Conservation (phyloP, 768 basidiomycete genomes). For the Termitomyces sp. region DNA sequence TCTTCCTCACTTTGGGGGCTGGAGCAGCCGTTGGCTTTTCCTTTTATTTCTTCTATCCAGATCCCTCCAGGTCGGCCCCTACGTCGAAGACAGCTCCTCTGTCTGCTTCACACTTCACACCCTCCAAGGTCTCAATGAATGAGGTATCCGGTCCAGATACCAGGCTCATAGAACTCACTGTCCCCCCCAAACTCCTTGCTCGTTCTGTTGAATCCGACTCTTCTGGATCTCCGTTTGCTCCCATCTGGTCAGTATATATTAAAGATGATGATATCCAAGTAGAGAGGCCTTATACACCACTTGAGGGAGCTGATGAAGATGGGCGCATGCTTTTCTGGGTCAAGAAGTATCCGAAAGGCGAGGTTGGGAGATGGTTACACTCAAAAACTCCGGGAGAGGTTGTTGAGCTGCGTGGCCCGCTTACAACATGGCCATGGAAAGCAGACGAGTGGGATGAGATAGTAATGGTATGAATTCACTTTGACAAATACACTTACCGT, state of each 20-base stretch:
- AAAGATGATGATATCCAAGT: slow-evolving; percentile 90
- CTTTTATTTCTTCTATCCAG: slow-evolving; percentile 48
- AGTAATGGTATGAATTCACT: slow-evolving; percentile 51
- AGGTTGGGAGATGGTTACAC: slow-evolving; percentile 82
- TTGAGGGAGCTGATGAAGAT: slow-evolving; percentile 60
- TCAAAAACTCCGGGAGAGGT: slow-evolving; percentile 58
- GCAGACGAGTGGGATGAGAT: slow-evolving; percentile 67
- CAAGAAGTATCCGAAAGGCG: slow-evolving; percentile 71
- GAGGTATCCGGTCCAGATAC: slow-evolving; percentile 50
- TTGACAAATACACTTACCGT: not conserved
- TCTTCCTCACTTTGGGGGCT: slow-evolving; percentile 4
- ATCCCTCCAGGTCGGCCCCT: slow-evolving; percentile 39
- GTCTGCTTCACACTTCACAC: slow-evolving; percentile 51
- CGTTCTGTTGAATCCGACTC: slow-evolving; percentile 6
- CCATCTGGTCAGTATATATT: slow-evolving; percentile 73
- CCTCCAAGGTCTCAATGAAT: slow-evolving; percentile 50
- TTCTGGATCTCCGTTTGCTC: slow-evolving; percentile 20
- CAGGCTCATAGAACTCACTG: slow-evolving; percentile 56
- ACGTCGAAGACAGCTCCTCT: slow-evolving; percentile 31
- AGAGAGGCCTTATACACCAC: slow-evolving; percentile 79
- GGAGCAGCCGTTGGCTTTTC: slow-evolving; percentile 31
- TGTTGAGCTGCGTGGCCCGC: slow-evolving; percentile 73
- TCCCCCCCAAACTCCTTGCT: slow-evolving; percentile 41
- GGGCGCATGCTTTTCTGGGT: slow-evolving; percentile 77
- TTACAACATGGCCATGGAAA: slow-evolving; percentile 60